These are phyloP conservation scores for Vitis hybrid DNA, from an alignment of 177 flowering plant species.

Conservation along the genomic window DNA sequence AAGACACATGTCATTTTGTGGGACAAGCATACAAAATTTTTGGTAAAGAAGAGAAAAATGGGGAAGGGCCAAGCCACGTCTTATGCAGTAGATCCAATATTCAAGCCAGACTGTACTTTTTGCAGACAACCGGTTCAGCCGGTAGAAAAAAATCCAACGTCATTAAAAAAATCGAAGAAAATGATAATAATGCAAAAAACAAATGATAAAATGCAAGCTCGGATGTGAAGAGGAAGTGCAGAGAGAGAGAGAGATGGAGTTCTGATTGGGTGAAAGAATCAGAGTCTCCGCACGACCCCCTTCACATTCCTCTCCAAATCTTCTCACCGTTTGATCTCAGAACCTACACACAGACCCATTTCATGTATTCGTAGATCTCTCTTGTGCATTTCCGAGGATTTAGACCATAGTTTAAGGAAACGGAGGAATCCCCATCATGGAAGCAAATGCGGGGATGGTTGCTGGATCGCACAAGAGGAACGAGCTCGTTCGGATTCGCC, in stretches of 20 bases:
- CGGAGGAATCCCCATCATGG: slow-evolving; percentile 41
- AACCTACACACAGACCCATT: background rate
- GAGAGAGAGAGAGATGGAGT: slow-evolving; percentile 21
- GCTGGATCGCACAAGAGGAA: slow-evolving; percentile 86
- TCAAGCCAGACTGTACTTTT: slow-evolving; percentile 1
- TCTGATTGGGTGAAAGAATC: slow-evolving; percentile 28
- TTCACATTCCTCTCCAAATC: background rate
- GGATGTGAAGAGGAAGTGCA: background rate
- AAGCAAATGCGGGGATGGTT: slow-evolving; percentile 77
- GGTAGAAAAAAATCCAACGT: slow-evolving; percentile 11
- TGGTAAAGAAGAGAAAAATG: background rate
- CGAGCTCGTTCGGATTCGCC: slow-evolving; percentile 75
- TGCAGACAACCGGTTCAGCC: slow-evolving; percentile 22
- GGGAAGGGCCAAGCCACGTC: background rate
- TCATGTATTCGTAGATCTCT: background rate
- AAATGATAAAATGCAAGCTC: background rate
- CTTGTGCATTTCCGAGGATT: background rate
- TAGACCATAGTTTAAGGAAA: background rate
- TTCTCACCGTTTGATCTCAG: background rate
- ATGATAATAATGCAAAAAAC: slow-evolving; percentile 5
- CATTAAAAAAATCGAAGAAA: slow-evolving; percentile 1
- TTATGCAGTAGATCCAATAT: background rate
- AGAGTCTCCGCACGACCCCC: background rate
- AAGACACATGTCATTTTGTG: background rate
- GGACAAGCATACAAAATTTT: no score